Evolutionary conservation across 345 rosid species (phyloP).

Genomic region (Salix suchowensis): DNA sequence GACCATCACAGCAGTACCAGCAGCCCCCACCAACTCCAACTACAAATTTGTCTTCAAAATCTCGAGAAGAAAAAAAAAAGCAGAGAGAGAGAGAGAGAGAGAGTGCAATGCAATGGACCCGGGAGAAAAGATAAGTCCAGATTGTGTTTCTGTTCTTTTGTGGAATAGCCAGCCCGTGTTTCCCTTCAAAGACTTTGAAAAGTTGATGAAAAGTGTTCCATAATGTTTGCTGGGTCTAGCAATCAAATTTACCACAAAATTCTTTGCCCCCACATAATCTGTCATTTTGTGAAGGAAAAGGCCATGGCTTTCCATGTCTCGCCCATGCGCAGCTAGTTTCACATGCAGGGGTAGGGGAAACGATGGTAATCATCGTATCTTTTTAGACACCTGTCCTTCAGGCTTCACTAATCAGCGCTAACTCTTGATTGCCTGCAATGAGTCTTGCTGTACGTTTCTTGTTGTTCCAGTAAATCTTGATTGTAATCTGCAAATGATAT

Average conservation of each 20-base stretch:
- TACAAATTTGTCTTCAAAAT: slow-evolving; percentile 11
- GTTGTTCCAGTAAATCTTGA: not conserved
- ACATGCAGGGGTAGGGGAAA: not conserved
- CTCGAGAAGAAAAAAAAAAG: slow-evolving; percentile 8
- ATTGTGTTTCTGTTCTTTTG: slow-evolving; percentile 25
- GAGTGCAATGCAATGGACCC: slow-evolving; percentile 15
- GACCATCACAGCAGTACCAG: not conserved
- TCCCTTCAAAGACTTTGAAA: slow-evolving; percentile 20
- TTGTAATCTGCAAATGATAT: no score
- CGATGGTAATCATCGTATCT: not conserved
- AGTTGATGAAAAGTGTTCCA: slow-evolving; percentile 5
- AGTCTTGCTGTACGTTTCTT: not conserved
- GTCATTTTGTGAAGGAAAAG: not conserved
- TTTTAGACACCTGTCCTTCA: not conserved
- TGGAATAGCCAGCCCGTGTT: slow-evolving; percentile 27
- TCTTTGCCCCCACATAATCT: slow-evolving; percentile 2
- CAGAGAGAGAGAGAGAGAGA: no score
- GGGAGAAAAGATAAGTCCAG: not conserved
- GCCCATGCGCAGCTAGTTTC: not conserved
- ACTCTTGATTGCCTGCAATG: not conserved
- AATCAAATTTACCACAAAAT: not conserved
- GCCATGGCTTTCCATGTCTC: not conserved
- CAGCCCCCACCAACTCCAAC: slow-evolving; percentile 17
- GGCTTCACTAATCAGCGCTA: not conserved
- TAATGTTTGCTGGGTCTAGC: slow-evolving; percentile 6